Evolutionary conservation across 352 stramenopile species (phyloP), one percentile per base, ranked within the genome.

Genomic region (Globisporangium cederbergense): DNA sequence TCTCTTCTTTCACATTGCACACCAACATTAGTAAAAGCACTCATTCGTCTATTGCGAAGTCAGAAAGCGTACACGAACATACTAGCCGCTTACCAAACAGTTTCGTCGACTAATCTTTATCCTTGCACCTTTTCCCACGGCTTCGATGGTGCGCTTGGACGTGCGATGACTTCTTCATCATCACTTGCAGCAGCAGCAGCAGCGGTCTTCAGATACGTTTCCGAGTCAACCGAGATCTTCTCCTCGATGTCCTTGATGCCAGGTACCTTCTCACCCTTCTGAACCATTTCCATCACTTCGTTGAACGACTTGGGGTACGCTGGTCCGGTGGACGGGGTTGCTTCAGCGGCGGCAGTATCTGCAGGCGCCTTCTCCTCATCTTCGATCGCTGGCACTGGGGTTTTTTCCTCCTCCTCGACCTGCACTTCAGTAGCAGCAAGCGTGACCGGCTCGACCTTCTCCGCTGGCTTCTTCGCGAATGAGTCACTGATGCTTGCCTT

Each of bases 201-300:
- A 30, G 42, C 30, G 10, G 36, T 50, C 10, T 66, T 61, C n/a
- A 70, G 14, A 36, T 55, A 68, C 43, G 32, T 36, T 13, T 66
- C 61, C 1, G 82, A 70, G 55, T 91, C 82, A n/a, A 83, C 74
- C 0, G 83, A 91, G 34, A 91, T 47, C 36, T 86, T 87, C 53
- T 91, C 80, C 34, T 91, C 80, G 34, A 91, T 90, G 25, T 90
- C 74, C 20, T 83, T 79, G 63, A 91, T 90, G 6, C 81, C 83
- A 4, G 83, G 81, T n/a, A 91, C 81, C 10, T 68, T 73, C 58
- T 90, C 83, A 13, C 81, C 81, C 65, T 88, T 88, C 60, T 90
- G 81, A 46, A 92, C 71, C 65, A 90, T 72, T 67, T 86, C 76
- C 79, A 90, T 88, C 36, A 92, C 79, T 8, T 92, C 79, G 9